phyloP scores from a whole-genome alignment of 768 basidiomycete species.

The Termitomyces sp. region DNA sequence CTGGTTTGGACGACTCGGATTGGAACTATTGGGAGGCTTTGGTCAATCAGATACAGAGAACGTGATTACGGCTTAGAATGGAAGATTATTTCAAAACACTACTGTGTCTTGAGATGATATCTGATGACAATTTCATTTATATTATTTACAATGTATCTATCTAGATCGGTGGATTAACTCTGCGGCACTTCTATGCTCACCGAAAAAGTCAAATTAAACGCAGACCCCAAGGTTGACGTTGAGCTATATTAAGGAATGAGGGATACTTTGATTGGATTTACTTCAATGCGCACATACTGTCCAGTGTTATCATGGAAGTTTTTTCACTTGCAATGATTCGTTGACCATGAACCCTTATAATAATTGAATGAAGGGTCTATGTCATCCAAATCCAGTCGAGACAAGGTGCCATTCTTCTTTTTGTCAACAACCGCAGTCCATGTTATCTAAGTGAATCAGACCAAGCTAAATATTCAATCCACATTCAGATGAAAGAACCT shows the following conservation, averaged over 20 bases:
- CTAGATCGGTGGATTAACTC: background rate
- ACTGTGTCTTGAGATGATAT: background rate
- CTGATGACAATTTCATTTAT: background rate
- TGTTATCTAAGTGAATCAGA: background rate
- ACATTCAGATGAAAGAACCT: background rate
- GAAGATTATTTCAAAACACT: background rate
- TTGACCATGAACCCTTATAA: background rate
- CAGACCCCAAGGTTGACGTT: background rate
- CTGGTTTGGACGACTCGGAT: constrained; percentile 58
- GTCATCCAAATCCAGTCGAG: background rate
- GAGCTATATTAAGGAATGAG: background rate
- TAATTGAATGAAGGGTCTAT: background rate
- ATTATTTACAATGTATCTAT: background rate
- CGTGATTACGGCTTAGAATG: constrained; percentile 15
- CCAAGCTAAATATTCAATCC: background rate
- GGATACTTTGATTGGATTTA: background rate
- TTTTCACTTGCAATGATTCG: background rate
- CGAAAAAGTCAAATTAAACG: background rate
- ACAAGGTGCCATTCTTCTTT: background rate
- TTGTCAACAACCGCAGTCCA: constrained; percentile 1
- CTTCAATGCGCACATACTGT: background rate
- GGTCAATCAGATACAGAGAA: constrained; percentile 55
- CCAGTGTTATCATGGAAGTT: background rate
- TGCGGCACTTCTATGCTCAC: background rate
- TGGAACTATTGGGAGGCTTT: constrained; percentile 81